phyloP scores from a whole-genome alignment of 768 basidiomycete species.

The Suillus subluteus region DNA sequence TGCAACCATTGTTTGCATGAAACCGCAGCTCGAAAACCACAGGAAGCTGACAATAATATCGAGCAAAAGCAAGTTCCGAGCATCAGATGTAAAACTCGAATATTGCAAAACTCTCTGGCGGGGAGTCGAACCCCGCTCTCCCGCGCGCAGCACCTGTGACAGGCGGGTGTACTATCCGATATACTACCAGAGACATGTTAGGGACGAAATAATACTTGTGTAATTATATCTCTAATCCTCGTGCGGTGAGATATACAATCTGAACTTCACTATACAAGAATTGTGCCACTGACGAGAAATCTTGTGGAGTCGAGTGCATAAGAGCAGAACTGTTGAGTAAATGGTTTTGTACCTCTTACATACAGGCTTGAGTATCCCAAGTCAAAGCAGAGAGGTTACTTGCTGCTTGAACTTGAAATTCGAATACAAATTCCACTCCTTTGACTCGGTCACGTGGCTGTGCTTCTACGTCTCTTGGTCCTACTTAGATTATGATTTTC shows the following conservation, averaged over 20 bases:
- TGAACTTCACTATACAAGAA: too few species aligned
- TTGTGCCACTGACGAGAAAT: background rate
- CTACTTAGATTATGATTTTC: background rate
- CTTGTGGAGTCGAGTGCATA: background rate
- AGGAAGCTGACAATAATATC: too few species aligned
- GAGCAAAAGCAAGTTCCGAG: too few species aligned
- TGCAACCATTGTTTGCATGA: background rate
- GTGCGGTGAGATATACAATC: too few species aligned
- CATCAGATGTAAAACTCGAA: background rate
- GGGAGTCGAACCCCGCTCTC: conserved; percentile 50
- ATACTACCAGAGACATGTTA: conserved; percentile 46
- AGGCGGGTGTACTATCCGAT: conserved; percentile 57
- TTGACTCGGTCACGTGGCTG: background rate
- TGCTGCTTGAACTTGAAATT: background rate
- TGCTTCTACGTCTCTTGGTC: background rate
- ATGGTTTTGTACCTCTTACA: background rate
- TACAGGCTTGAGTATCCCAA: background rate
- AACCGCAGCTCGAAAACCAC: too few species aligned
- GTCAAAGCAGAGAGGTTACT: background rate
- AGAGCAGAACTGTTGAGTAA: background rate
- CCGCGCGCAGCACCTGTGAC: conserved; percentile 41
- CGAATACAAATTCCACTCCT: background rate
- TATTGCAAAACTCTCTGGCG: conserved; percentile 40
- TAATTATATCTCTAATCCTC: too few species aligned
- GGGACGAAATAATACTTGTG: background rate